Evolutionary conservation across 352 stramenopile species (phyloP).

Genomic region (Globisporangium okanoganense): DNA sequence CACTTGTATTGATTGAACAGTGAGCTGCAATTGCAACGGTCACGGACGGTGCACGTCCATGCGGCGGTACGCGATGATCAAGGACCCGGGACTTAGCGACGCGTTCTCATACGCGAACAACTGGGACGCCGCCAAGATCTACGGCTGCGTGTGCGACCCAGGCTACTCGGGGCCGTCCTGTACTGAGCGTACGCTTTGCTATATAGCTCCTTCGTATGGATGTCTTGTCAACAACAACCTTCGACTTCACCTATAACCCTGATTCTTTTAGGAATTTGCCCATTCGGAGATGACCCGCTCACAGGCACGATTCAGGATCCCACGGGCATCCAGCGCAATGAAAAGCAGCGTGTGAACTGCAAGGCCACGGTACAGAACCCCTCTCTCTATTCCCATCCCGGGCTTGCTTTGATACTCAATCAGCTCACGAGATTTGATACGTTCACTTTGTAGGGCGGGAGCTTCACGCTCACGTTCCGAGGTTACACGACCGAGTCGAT

Average conservation of each 20-base stretch:
- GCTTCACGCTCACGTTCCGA: constrained; percentile 83
- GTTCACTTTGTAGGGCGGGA: constrained; percentile 36
- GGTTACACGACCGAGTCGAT: constrained; percentile 76
- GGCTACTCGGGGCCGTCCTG: constrained; percentile 80
- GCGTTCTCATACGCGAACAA: constrained; percentile 56
- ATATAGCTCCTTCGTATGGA: not conserved
- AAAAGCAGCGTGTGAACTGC: constrained; percentile 63
- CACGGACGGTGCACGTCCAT: constrained; percentile 84
- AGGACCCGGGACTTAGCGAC: constrained; percentile 47
- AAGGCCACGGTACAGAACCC: constrained; percentile 44
- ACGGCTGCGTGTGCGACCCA: constrained; percentile 82
- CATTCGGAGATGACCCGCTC: constrained; percentile 81
- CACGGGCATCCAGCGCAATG: constrained; percentile 60
- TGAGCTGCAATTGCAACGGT: constrained; percentile 71
- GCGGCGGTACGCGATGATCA: constrained; percentile 43
- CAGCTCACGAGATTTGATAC: not conserved
- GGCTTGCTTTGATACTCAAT: not conserved
- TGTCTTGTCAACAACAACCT: not conserved
- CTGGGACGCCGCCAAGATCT: constrained; percentile 85
- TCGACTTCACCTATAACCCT: not conserved
- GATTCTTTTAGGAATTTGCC: constrained; percentile 50
- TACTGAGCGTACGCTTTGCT: constrained; percentile 31
- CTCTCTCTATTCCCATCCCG: not conserved
- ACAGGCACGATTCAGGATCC: constrained; percentile 68
- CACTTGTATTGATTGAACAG: constrained; percentile 28